phyloP scores from a whole-genome alignment of 2,329 filamentous ascomycete species.

The Talaromyces pinophilus region DNA sequence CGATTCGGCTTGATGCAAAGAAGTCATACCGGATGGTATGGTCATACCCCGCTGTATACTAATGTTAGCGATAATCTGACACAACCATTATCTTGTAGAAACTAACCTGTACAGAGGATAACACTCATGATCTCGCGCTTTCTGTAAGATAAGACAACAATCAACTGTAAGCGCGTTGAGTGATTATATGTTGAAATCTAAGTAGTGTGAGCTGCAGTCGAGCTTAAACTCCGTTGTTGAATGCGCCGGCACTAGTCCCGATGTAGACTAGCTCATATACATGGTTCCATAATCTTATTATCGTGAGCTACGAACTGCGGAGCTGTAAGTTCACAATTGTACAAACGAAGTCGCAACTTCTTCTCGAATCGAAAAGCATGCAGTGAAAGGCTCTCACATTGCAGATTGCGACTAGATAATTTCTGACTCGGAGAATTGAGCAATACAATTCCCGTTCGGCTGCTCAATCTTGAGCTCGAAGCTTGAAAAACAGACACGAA shows the following conservation, averaged over 20 bases:
- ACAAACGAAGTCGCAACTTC: not conserved
- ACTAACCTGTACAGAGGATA: slow-evolving; percentile 66
- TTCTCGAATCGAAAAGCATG: not conserved
- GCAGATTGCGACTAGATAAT: not conserved
- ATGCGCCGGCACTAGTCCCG: not conserved
- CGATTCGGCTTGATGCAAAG: not conserved
- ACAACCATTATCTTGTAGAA: slow-evolving; percentile 7
- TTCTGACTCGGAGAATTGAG: not conserved
- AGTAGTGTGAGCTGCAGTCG: not conserved
- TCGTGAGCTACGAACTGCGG: not conserved
- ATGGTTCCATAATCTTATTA: slow-evolving; percentile 1
- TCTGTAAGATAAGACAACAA: not conserved
- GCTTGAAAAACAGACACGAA: not conserved
- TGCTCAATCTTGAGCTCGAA: not conserved
- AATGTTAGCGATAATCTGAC: not conserved
- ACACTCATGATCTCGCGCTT: slow-evolving; percentile 57
- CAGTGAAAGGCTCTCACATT: not conserved
- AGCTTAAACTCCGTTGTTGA: not conserved
- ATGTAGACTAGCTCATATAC: not conserved
- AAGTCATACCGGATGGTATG: slow-evolving; percentile 68
- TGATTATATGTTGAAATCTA: not conserved
- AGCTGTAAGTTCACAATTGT: not conserved
- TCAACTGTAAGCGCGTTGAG: not conserved
- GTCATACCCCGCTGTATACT: slow-evolving; percentile 65
- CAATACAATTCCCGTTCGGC: not conserved